Evolutionary conservation across 1,284 basidiomycete genomes (phyloP).

Genomic region (Cryptococcus neoformans): DNA sequence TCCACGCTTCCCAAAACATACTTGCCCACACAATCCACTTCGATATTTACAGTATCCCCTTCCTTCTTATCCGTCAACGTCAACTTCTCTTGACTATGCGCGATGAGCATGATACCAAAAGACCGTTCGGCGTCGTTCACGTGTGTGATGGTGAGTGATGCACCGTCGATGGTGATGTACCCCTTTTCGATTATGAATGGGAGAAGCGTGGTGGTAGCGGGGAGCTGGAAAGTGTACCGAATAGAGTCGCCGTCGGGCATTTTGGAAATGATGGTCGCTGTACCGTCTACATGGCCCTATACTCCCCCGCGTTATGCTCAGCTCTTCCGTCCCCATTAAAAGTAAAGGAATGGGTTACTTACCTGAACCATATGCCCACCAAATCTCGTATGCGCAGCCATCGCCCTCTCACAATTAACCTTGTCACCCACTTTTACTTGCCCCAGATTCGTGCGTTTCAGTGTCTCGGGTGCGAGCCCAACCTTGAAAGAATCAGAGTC

Average conservation of each 20-base stretch:
- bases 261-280: constrained; percentile 68
- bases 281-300: constrained; percentile 90
- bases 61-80: constrained; percentile 71
- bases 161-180: constrained; percentile 91
- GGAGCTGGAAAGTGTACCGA: constrained; percentile 73
- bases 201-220: constrained; percentile 62
- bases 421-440: constrained; percentile 71
- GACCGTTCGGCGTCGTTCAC: constrained; percentile 64
- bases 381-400: constrained; percentile 87
- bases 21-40: constrained; percentile 57
- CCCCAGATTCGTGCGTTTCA: constrained; percentile 89
- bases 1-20: constrained; percentile 66
- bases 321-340: neutral
- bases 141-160: constrained; percentile 84
- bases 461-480: constrained; percentile 92
- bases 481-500: constrained; percentile 78
- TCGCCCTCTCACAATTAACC: constrained; percentile 92
- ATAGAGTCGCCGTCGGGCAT: constrained; percentile 81
- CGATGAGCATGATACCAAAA: constrained; percentile 96
- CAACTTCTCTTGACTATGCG: constrained; percentile 87
- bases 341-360: constrained; percentile 20
- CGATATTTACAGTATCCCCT: constrained; percentile 86
- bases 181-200: constrained; percentile 94
- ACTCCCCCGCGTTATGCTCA: neutral
- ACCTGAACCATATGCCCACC: constrained; percentile 98